Evolutionary conservation across 495 filamentous ascomycete genomes (phyloP), one percentile per base, ranked within the genome.

Genomic region (Chaetomium tenue): DNA sequence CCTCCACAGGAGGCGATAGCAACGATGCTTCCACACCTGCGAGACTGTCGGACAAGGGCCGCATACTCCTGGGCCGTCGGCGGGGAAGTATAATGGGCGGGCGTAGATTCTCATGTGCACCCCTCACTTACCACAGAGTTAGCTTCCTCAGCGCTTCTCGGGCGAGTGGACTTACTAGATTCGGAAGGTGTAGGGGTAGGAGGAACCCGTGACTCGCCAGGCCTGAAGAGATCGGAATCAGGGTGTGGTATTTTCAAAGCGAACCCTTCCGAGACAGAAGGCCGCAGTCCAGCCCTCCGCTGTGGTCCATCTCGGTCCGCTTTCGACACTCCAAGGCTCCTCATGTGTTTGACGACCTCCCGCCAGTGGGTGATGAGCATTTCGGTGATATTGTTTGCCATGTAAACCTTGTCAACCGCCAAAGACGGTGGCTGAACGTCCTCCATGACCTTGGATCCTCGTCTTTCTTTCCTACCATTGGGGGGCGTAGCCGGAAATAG

Each of bases 291-390:
- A 4, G 20, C 26, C 48, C 18, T 53, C 8, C 30, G 54, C 23
- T 30, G 33, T 5, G 22, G 22, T 3, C 47, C 62, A 18, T 54
- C 63, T 40, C 2, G 20, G 5, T 22, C 37, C 16, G 66, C 59
- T 62, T 67, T 78, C 40, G 75, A 44, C 12, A 71, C 67, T 5
- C 71, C 75, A 0, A 82, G 63, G 58, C 67, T 76, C 54, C 70
- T 77, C 77, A 83, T 80, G 33, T 88, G 81, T 57, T 73, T 77
- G 70, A 86, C 83, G 6, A 86, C 79, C 26, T 86, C 84, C 26
- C 79, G 75, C 85, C 85, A 88, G 58, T 84, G 77, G 16, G 77
- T 74, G 59, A 87, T 81, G 16, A 87, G 72, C 80, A 86, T 85
- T 74, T 86, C 84, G 6, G 82, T 73, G 52, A 88, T 79, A 22